Evolutionary conservation across 2,329 filamentous ascomycete genomes (phyloP).

Genomic region (Ophiostoma sp.): DNA sequence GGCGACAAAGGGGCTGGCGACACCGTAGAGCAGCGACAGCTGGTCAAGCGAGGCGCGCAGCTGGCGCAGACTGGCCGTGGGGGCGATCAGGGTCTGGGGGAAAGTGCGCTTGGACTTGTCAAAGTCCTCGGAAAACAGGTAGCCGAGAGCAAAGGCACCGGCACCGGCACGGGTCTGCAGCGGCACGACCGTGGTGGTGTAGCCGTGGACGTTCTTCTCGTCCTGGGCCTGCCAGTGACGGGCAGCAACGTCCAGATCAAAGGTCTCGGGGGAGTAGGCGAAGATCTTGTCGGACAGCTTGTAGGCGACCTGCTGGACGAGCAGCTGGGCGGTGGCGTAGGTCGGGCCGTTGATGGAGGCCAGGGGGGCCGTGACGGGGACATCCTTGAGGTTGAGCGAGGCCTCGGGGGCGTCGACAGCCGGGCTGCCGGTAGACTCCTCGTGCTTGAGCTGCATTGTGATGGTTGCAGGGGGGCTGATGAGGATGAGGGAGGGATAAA

Average conservation of each 20-base stretch:
- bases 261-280: slow-evolving; percentile 89
- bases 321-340: slow-evolving; percentile 86
- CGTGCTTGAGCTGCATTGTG: slow-evolving; percentile 29
- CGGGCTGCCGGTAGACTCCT: slow-evolving; percentile 28
- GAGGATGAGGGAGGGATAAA: neutral
- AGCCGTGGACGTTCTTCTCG: slow-evolving; percentile 76
- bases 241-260: slow-evolving; percentile 80
- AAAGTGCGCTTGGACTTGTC: slow-evolving; percentile 85
- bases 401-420: slow-evolving; percentile 19
- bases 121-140: slow-evolving; percentile 97
- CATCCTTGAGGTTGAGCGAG: slow-evolving; percentile 36
- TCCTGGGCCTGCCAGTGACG: slow-evolving; percentile 66
- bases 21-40: slow-evolving; percentile 81
- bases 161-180: slow-evolving; percentile 87
- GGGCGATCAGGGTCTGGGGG: slow-evolving; percentile 84
- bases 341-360: slow-evolving; percentile 73
- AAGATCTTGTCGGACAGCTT: slow-evolving; percentile 95
- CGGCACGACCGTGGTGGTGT: slow-evolving; percentile 68
- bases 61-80: slow-evolving; percentile 73
- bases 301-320: slow-evolving; percentile 95
- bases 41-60: slow-evolving; percentile 84
- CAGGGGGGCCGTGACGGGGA: slow-evolving; percentile 46
- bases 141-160: slow-evolving; percentile 85
- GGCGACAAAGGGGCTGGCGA: slow-evolving; percentile 87
- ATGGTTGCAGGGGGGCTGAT: neutral